phyloP scores from a whole-genome alignment of 202 grass and related monocot species.

The Eragrostis tef region DNA sequence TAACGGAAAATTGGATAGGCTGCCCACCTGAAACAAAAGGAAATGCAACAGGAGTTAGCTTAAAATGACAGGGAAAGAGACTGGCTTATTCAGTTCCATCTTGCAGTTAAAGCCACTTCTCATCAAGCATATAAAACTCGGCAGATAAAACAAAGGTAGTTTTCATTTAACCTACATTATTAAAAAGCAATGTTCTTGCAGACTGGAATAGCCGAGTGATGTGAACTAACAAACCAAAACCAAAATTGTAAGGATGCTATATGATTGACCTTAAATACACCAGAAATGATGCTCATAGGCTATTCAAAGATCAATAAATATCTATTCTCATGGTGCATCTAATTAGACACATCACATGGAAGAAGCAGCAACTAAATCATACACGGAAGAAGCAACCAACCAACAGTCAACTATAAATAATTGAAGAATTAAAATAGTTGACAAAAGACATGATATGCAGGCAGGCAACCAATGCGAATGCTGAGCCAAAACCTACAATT shows the following conservation, averaged over 20 bases:
- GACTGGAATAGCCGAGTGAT: background rate
- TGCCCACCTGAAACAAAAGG: conserved; percentile 39
- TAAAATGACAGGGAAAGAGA: background rate
- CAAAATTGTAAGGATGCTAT: background rate
- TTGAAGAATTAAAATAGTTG: background rate
- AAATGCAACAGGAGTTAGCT: conserved; percentile 10
- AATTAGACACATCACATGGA: background rate
- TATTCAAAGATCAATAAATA: background rate
- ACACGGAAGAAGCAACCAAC: background rate
- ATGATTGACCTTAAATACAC: conserved; percentile 12
- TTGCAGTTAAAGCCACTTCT: conserved; percentile 6
- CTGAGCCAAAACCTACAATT: background rate
- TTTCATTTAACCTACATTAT: background rate
- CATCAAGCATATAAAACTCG: background rate
- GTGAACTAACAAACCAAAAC: conserved; percentile 7
- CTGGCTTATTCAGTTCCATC: background rate
- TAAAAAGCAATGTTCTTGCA: conserved; percentile 27
- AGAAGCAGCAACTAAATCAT: background rate
- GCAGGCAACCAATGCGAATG: background rate
- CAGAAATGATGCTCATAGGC: conserved; percentile 2
- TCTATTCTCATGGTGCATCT: background rate
- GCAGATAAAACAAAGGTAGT: background rate
- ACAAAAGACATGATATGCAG: background rate
- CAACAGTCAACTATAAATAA: background rate
- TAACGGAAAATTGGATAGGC: conserved; percentile 30